Percentiles rank a stretch among this genome's conserved stretches.
Evolutionary conservation across 2,329 filamentous ascomycete species (phyloP).

Genomic region (Trichoderma breve): DNA sequence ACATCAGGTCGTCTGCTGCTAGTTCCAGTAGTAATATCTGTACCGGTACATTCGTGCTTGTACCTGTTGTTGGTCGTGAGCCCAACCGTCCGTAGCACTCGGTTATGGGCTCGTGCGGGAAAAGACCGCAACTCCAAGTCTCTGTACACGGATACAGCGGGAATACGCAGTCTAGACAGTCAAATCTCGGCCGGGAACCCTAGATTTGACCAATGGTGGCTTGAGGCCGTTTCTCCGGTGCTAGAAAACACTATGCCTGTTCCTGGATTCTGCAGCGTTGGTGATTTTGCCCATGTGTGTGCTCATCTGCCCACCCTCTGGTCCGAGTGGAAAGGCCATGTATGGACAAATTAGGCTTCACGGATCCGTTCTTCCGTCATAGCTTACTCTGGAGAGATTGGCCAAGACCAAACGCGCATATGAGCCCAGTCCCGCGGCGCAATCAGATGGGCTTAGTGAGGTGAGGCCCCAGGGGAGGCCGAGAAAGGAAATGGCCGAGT

Average conservation of each 20-base stretch:
- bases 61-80: neutral
- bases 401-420: neutral
- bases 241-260: slow-evolving; percentile 31
- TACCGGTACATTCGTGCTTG: neutral
- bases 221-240: neutral
- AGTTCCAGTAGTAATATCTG: neutral
- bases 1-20: neutral
- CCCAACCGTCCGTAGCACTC: neutral
- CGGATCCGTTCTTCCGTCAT: neutral
- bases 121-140: slow-evolving; percentile 5
- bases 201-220: slow-evolving; percentile 1
- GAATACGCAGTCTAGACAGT: neutral
- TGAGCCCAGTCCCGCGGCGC: neutral
- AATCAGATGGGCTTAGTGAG: slow-evolving; percentile 8
- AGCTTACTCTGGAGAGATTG: slow-evolving; percentile 15
- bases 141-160: slow-evolving; percentile 3
- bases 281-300: neutral
- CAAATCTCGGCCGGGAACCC: neutral
- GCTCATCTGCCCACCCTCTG: slow-evolving; percentile 2
- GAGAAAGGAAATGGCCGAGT: slow-evolving; percentile 28
- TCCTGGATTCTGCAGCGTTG: slow-evolving; percentile 28
- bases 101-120: neutral
- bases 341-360: neutral
- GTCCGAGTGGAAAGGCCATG: neutral
- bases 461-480: slow-evolving; percentile 18